Conservation (phyloP, 2,329 filamentous ascomycete genomes). For the Aspergillus sp. region DNA sequence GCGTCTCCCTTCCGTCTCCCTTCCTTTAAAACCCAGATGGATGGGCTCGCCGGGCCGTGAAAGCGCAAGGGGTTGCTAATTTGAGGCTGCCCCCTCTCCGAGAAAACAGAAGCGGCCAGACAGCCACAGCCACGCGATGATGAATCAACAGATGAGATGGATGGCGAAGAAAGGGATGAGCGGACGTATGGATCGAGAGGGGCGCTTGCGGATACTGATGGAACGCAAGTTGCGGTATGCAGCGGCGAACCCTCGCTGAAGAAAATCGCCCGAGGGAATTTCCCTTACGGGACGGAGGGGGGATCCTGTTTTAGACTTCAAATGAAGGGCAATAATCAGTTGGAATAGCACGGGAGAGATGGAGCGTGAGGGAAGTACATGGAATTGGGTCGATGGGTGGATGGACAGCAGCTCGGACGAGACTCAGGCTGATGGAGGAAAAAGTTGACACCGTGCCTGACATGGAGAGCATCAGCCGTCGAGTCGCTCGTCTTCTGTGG, state of each 20-base stretch:
- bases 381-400: background rate
- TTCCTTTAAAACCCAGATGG: constrained; percentile 24
- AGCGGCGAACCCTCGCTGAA: constrained; percentile 20
- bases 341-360: constrained; percentile 1
- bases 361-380: constrained; percentile 5
- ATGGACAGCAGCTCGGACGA: background rate
- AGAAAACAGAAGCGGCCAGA: constrained; percentile 16
- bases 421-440: background rate
- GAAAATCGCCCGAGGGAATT: constrained; percentile 22
- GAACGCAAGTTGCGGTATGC: constrained; percentile 28
- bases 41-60: constrained; percentile 9
- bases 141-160: constrained; percentile 9
- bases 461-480: constrained; percentile 2
- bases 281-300: constrained; percentile 18
- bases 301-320: constrained; percentile 12
- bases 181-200: background rate
- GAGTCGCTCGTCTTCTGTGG: constrained; percentile 7
- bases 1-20: constrained; percentile 26
- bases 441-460: constrained; percentile 15
- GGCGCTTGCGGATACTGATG: constrained; percentile 12
- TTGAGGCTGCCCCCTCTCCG: constrained; percentile 6
- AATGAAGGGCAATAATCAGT: constrained; percentile 3
- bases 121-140: constrained; percentile 28
- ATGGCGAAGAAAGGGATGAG: constrained; percentile 9
- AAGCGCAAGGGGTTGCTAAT: constrained; percentile 24